Base-by-base conservation (phyloP, 2,329 filamentous ascomycete species). In the Ophiostoma quercus region DNA sequence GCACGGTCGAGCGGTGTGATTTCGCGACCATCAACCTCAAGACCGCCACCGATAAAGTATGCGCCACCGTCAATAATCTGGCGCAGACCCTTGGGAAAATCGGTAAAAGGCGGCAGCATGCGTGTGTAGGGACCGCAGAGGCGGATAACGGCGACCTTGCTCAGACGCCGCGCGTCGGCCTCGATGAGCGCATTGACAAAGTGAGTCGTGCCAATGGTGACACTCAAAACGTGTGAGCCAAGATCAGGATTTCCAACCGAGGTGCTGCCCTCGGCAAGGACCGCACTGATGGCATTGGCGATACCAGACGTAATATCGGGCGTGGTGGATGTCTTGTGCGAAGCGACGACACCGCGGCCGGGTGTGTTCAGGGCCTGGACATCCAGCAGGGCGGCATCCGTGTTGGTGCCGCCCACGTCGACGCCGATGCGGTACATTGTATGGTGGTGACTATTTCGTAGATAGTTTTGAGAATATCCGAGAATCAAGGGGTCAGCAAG, bases 11-110 rank as follows among this genome's bases (percentile, higher is more conserved):
- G 78, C 9, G 80, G 78, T 1, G 79, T 78, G 69, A 84, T 84
- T 25, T 82, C 73, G 2, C 75, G 75, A 0, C 84, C 84, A 72
- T 86, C 84, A 25, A 85, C 80, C 72, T 86, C 82, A 2, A 86
- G 75, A 0, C 84, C 84, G 9, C 85, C 82, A 74, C 85, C 81
- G 57, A 87, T 77, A 72, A 81, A 79, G 68, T 77, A 78, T 60
- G 80, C 78, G 70, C 84, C 79, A 0, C 83, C 83, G 25, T 82
- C 77, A 68, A 85, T 78, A 32, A 85, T 39, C 1, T 78, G 1
- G 76, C 75, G 16, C 78, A 77, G 0, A 70, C 74, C 71, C 57
- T 32, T 62, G 57, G 57, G 57, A 11, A 65, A 37, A 12, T 65
- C 62, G 8, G 32, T 39, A 39, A 65, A 65, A 8, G 62, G 62